These are phyloP conservation scores for Candida maltosa DNA, from an alignment of 805 yeast species.

Conservation along the genomic window DNA sequence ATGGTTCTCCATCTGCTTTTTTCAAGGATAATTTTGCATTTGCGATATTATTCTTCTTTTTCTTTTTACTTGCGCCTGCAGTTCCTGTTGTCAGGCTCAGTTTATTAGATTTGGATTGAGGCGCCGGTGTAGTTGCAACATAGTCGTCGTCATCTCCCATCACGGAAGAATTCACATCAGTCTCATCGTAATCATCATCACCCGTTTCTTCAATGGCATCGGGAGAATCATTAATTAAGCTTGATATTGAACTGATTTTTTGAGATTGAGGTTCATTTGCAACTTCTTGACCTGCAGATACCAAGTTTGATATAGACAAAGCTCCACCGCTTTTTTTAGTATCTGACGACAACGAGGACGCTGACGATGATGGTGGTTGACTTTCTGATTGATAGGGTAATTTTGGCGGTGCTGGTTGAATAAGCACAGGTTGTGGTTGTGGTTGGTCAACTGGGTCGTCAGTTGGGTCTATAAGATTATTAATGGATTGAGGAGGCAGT, in stretches of 20 bases:
- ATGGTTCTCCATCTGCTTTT: slow-evolving; percentile 88
- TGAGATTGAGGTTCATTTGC: background rate
- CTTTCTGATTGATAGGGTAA: too few relatives aligned
- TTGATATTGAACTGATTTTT: slow-evolving; percentile 4
- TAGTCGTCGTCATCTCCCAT: slow-evolving; percentile 12
- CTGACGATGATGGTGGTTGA: too few relatives aligned
- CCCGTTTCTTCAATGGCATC: slow-evolving; percentile 8
- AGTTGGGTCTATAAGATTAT: too few relatives aligned
- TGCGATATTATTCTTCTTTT: slow-evolving; percentile 22
- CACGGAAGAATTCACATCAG: slow-evolving; percentile 10
- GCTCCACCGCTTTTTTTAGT: slow-evolving; percentile 6
- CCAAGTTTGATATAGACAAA: slow-evolving; percentile 13
- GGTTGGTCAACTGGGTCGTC: too few relatives aligned
- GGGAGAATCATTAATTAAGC: slow-evolving; percentile 4
- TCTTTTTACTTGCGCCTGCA: slow-evolving; percentile 1
- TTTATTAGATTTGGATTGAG: too few relatives aligned
- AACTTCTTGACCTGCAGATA: background rate
- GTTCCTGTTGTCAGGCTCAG: background rate
- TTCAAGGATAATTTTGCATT: slow-evolving; percentile 44
- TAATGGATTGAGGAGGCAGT: too few relatives aligned
- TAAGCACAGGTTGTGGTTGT: background rate
- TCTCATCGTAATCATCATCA: slow-evolving; percentile 13
- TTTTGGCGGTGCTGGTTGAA: background rate
- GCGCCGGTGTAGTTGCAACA: slow-evolving; percentile 5
- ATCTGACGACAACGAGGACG: too few relatives aligned